Evolutionary conservation across 805 yeast genomes (phyloP).

Genomic region (Candida adriatica): DNA sequence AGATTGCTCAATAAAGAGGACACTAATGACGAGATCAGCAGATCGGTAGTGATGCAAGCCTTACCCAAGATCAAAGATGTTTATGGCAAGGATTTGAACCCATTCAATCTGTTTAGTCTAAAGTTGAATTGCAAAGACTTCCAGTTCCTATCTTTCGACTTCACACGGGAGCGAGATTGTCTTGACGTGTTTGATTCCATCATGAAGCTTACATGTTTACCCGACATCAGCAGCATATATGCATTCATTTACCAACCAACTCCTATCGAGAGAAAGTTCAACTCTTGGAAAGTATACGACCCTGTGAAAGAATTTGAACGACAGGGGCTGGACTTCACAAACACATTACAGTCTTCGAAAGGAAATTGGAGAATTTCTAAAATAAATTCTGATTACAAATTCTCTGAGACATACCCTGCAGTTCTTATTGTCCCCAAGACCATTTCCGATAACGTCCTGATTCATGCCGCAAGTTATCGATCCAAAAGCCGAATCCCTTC

Average conservation of each 20-base stretch:
- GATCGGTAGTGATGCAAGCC: slow-evolving; percentile 7
- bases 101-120: slow-evolving; percentile 40
- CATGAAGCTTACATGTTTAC: slow-evolving; percentile 53
- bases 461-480: slow-evolving; percentile 78
- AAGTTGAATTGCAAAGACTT: slow-evolving; percentile 81
- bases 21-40: slow-evolving; percentile 7
- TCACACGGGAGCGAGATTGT: slow-evolving; percentile 50
- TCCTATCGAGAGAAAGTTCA: slow-evolving; percentile 47
- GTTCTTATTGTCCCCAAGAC: slow-evolving; percentile 62
- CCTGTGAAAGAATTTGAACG: slow-evolving; percentile 60
- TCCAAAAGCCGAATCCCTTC: slow-evolving; percentile 84
- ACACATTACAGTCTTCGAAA: slow-evolving; percentile 6
- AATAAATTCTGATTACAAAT: slow-evolving; percentile 56
- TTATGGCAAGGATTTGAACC: slow-evolving; percentile 19
- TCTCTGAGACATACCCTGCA: slow-evolving; percentile 74
- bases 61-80: slow-evolving; percentile 13
- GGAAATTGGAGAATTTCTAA: slow-evolving; percentile 63
- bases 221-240: slow-evolving; percentile 53
- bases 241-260: slow-evolving; percentile 82
- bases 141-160: slow-evolving; percentile 73
- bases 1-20: slow-evolving; percentile 14
- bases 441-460: slow-evolving; percentile 74
- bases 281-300: slow-evolving; percentile 72
- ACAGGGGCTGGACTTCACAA: slow-evolving; percentile 48
- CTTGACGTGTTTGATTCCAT: slow-evolving; percentile 68